phyloP scores from a whole-genome alignment of 495 filamentous ascomycete species.

The Neurospora sp. region DNA sequence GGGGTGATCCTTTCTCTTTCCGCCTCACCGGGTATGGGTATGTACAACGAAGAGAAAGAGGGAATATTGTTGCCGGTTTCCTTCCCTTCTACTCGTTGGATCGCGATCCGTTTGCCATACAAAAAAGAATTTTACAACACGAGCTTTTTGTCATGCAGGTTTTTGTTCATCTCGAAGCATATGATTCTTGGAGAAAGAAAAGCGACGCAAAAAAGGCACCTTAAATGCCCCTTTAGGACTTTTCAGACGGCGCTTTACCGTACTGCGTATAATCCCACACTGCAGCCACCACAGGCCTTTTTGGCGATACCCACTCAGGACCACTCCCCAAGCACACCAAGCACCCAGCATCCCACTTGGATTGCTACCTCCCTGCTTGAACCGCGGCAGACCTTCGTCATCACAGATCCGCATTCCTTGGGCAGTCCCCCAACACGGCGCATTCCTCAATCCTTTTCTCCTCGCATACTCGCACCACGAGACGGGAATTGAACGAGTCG shows the following conservation, averaged over 20 bases:
- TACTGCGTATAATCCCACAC: neutral
- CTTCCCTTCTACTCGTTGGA: neutral
- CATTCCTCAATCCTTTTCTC: neutral
- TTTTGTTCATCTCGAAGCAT: neutral
- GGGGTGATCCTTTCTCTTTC: neutral
- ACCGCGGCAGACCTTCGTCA: neutral
- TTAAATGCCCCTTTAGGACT: neutral
- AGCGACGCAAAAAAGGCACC: neutral
- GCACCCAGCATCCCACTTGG: neutral
- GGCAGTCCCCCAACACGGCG: neutral
- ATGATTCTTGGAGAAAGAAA: neutral
- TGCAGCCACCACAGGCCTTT: neutral
- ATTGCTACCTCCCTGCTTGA: neutral
- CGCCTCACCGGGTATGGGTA: neutral
- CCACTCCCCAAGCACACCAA: neutral
- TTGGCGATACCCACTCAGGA: neutral
- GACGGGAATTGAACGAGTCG: neutral
- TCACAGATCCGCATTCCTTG: neutral
- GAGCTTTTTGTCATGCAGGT: neutral
- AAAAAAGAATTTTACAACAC: neutral
- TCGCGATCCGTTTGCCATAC: neutral
- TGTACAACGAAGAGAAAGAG: neutral
- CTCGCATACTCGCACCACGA: neutral
- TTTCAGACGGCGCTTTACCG: neutral
- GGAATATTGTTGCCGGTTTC: neutral